Conservation (phyloP, 441 rosid species). For the Populus tomentosa region DNA sequence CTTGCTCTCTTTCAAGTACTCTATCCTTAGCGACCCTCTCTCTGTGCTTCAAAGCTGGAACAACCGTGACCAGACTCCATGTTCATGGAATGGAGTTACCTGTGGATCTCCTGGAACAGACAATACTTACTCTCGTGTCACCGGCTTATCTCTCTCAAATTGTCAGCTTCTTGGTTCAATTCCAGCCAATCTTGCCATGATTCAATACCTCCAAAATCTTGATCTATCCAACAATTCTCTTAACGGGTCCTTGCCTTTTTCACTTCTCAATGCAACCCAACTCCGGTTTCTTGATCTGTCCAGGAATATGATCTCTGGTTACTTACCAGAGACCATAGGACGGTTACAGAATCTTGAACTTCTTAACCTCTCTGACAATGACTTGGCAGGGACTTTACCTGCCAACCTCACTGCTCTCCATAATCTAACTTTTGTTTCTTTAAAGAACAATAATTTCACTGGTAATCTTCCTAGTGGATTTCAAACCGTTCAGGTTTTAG, state of each 20-base stretch:
- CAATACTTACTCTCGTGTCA: constrained; percentile 37
- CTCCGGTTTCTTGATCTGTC: constrained; percentile 69
- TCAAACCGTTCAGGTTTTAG: constrained; percentile 43
- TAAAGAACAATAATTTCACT: constrained; percentile 54
- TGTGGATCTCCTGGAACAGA: constrained; percentile 35
- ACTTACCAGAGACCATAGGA: constrained; percentile 40
- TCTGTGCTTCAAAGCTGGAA: constrained; percentile 52
- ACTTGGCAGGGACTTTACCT: constrained; percentile 70
- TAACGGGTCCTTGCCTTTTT: constrained; percentile 59
- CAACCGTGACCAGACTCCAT: constrained; percentile 53
- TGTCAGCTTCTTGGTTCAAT: constrained; percentile 66
- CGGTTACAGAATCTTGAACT: constrained; percentile 46
- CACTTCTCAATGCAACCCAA: constrained; percentile 49
- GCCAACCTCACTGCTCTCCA: constrained; percentile 31
- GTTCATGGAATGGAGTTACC: constrained; percentile 76
- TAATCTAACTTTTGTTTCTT: constrained; percentile 50
- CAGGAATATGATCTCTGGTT: constrained; percentile 57
- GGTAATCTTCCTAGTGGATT: constrained; percentile 57
- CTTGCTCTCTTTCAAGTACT: constrained; percentile 63
- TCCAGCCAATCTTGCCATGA: constrained; percentile 59
- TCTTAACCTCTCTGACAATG: constrained; percentile 74
- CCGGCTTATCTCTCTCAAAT: constrained; percentile 49
- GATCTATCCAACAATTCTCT: constrained; percentile 77
- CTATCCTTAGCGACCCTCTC: constrained; percentile 58
- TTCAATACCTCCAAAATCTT: constrained; percentile 51